Percentiles rank a stretch among this genome's conserved stretches.
Evolutionary conservation across 345 rosid species (phyloP).

Genomic region (Moricandia arvensis): DNA sequence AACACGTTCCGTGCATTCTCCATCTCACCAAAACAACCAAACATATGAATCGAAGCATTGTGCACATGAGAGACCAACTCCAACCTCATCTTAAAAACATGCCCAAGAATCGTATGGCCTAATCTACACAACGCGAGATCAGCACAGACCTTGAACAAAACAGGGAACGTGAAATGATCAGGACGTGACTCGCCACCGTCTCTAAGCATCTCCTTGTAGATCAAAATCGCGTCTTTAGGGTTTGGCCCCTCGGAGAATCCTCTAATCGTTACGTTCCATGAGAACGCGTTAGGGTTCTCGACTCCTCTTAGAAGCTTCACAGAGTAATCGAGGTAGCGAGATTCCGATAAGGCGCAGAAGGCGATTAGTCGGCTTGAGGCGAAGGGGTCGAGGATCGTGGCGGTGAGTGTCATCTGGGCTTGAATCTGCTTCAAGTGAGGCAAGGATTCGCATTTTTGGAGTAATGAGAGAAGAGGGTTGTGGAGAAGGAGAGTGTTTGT

Average conservation of each 20-base stretch:
- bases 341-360: conserved; percentile 61
- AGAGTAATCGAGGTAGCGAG: conserved; percentile 57
- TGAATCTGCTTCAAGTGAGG: conserved; percentile 71
- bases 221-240: conserved; percentile 40
- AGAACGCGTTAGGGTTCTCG: conserved; percentile 46
- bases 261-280: conserved; percentile 79
- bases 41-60: conserved; percentile 60
- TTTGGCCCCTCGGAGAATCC: conserved; percentile 52
- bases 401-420: conserved; percentile 57
- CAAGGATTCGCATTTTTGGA: conserved; percentile 56
- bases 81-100: conserved; percentile 64
- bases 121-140: conserved; percentile 35
- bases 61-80: conserved; percentile 58
- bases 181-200: conserved; percentile 53
- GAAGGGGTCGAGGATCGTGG: conserved; percentile 50
- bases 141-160: conserved; percentile 63
- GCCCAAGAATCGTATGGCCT: conserved; percentile 62
- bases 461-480: conserved; percentile 57
- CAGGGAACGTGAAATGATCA: conserved; percentile 69
- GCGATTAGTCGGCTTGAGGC: conserved; percentile 68
- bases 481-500: conserved; percentile 46
- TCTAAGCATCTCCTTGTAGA: conserved; percentile 67
- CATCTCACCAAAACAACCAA: conserved; percentile 58
- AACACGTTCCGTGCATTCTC: conserved; percentile 65
- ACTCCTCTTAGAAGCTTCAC: conserved; percentile 46